These are phyloP conservation scores for Citrullus mucosospermus DNA, from an alignment of 306 rosid species.

Conservation along the genomic window DNA sequence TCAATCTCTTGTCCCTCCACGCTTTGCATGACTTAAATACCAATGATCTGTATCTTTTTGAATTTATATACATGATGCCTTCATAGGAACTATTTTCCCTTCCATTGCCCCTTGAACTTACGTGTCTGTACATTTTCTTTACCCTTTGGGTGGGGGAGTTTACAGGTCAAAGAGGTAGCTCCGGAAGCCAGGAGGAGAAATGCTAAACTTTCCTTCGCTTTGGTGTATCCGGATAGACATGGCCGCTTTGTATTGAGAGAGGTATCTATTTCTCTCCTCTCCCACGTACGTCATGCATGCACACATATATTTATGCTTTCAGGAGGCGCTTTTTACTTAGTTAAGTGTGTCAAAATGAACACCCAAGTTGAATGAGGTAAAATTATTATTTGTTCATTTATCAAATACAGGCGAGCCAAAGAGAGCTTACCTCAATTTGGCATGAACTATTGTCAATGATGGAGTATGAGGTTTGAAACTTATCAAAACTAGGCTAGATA, in stretches of 20 bases:
- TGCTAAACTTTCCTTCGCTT: constrained; percentile 80
- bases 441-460: too few relatives aligned
- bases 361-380: neutral
- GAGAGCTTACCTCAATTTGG: too few relatives aligned
- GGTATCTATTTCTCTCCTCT: constrained; percentile 23
- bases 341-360: neutral
- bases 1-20: constrained; percentile 2
- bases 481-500: too few relatives aligned
- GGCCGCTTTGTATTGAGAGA: constrained; percentile 69
- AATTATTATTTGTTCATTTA: neutral
- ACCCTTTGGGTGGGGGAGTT: neutral
- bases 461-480: too few relatives aligned
- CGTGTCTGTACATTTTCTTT: neutral
- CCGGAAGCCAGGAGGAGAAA: constrained; percentile 81
- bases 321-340: neutral
- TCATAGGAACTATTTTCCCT: neutral
- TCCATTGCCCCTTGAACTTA: neutral
- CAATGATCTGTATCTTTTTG: neutral
- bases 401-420: neutral
- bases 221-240: constrained; percentile 83
- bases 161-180: constrained; percentile 85
- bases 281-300: neutral
- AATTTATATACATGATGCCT: neutral
- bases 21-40: neutral
- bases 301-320: neutral